Conservation (phyloP, 352 stramenopile genomes). For the Phytophthora fragariae region DNA sequence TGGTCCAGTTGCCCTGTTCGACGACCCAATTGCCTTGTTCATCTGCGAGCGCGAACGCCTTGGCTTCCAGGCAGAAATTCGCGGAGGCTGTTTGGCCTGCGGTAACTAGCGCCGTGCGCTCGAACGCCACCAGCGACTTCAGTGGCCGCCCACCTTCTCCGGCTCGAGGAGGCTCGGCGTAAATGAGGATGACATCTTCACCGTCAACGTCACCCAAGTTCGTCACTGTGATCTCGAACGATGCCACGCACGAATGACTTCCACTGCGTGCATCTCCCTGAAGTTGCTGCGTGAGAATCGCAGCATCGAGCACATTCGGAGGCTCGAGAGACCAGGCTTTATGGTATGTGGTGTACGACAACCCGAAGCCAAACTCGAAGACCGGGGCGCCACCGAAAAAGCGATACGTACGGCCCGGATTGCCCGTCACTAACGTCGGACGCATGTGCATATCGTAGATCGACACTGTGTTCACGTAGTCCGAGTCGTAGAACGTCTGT, state of each 20-base stretch:
- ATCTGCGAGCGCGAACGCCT: constrained; percentile 52
- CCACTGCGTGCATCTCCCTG: background rate
- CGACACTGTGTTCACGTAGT: constrained; percentile 57
- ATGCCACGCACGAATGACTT: constrained; percentile 20
- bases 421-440: constrained; percentile 56
- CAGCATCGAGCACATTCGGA: constrained; percentile 12
- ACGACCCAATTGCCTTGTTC: constrained; percentile 46
- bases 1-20: constrained; percentile 51
- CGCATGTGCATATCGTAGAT: constrained; percentile 91
- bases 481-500: constrained; percentile 75
- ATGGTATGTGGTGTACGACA: constrained; percentile 83
- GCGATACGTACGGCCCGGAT: constrained; percentile 85
- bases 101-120: constrained; percentile 51
- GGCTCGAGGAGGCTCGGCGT: constrained; percentile 39
- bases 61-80: constrained; percentile 44
- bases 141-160: constrained; percentile 44
- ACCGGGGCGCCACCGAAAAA: constrained; percentile 79
- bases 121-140: constrained; percentile 66
- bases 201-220: constrained; percentile 55
- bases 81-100: constrained; percentile 32
- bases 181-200: constrained; percentile 55
- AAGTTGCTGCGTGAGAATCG: constrained; percentile 26
- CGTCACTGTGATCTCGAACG: constrained; percentile 47
- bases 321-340: constrained; percentile 46
- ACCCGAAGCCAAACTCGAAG: constrained; percentile 78